Conservation (phyloP, 805 yeast species). For the Nakazawaea siamensis region DNA sequence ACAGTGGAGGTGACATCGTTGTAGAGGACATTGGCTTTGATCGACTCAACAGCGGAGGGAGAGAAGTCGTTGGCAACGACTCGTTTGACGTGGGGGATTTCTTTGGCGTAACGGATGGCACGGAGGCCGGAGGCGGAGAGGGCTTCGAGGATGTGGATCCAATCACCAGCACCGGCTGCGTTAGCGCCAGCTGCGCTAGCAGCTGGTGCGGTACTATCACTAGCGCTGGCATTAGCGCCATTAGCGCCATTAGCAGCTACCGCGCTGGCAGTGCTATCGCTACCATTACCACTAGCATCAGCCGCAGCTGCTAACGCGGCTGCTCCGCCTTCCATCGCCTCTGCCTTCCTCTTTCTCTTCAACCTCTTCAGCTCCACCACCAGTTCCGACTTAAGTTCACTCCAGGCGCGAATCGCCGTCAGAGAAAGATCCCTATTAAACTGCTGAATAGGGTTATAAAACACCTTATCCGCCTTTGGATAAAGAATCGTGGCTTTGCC, state of each 20-base stretch:
- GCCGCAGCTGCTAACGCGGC: no score
- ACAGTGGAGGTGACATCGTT: slow-evolving; percentile 56
- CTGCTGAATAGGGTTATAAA: slow-evolving; percentile 95
- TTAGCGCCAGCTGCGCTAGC: slow-evolving; percentile 6
- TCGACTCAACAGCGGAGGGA: slow-evolving; percentile 77
- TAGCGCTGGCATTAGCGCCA: no score
- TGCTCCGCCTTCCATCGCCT: slow-evolving; percentile 5
- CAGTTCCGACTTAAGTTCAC: slow-evolving; percentile 43
- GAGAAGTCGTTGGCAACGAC: slow-evolving; percentile 88
- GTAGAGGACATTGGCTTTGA: slow-evolving; percentile 59
- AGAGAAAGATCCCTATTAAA: slow-evolving; percentile 90
- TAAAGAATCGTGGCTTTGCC: slow-evolving; percentile 81
- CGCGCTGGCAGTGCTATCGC: no score
- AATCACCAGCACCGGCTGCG: slow-evolving; percentile 24
- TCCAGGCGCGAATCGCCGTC: slow-evolving; percentile 81
- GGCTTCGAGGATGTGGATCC: slow-evolving; percentile 75
- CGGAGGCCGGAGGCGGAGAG: slow-evolving; percentile 92
- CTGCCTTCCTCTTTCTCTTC: slow-evolving; percentile 6
- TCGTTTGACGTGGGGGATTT: slow-evolving; percentile 65
- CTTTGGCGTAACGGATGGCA: slow-evolving; percentile 89
- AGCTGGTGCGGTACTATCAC: slow-evolving; percentile 6
- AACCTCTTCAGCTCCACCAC: slow-evolving; percentile 11
- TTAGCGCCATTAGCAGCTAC: no score
- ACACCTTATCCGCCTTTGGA: slow-evolving; percentile 77
- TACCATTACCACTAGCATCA: no score